phyloP scores from a whole-genome alignment of 2,329 filamentous ascomycete species.

The Fusarium longipes region DNA sequence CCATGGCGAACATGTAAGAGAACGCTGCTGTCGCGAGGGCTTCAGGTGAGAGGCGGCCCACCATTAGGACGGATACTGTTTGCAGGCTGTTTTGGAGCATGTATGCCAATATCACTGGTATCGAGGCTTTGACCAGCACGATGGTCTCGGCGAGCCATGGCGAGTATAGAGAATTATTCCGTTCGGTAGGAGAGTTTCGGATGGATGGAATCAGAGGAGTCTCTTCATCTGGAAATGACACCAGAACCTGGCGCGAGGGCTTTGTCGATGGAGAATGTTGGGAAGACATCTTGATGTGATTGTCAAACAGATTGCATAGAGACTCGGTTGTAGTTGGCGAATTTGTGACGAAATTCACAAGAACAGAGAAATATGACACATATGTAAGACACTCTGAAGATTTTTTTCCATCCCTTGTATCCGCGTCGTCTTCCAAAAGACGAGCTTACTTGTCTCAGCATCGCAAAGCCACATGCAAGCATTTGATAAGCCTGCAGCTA shows the following conservation, averaged over 20 bases:
- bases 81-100: slow-evolving; percentile 87
- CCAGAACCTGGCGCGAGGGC: accelerated
- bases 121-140: slow-evolving; percentile 73
- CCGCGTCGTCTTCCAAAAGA: background rate
- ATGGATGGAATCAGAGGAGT: slow-evolving; percentile 26
- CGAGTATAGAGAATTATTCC: background rate
- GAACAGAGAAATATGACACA: background rate
- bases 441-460: background rate
- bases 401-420: background rate
- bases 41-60: slow-evolving; percentile 82
- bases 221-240: slow-evolving; percentile 34
- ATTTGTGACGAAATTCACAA: accelerated
- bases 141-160: slow-evolving; percentile 43
- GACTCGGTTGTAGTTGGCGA: too few relatives aligned
- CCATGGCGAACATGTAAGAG: slow-evolving; percentile 94
- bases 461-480: background rate
- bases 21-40: slow-evolving; percentile 85
- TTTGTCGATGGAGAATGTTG: accelerated
- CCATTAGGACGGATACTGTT: slow-evolving; percentile 83
- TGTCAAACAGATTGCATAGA: accelerated
- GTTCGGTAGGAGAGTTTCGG: background rate
- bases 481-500: slow-evolving; percentile 14
- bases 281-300: background rate
- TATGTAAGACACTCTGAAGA: background rate
- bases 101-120: slow-evolving; percentile 86